Conservation (phyloP, 805 yeast genomes). For the Grigorovia yakushimaensis region DNA sequence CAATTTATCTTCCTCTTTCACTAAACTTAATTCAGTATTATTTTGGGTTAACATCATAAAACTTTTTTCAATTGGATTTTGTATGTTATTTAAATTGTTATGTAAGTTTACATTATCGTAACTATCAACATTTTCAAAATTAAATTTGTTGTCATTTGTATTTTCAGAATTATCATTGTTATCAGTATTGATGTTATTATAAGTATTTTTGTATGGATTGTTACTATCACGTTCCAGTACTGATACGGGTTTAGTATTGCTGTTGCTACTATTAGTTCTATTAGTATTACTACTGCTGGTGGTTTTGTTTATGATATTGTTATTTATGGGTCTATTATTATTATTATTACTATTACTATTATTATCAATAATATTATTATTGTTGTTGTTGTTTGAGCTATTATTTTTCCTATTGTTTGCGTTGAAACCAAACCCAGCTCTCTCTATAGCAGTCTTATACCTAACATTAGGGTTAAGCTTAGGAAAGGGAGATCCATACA, state of each 20-base stretch:
- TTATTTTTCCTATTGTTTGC: neutral
- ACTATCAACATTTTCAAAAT: neutral
- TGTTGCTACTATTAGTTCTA: too few relatives aligned
- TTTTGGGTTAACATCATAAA: constrained; percentile 25
- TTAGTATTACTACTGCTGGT: too few relatives aligned
- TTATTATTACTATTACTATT: neutral
- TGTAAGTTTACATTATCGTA: neutral
- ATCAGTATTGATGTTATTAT: neutral
- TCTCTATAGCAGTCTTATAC: constrained; percentile 62
- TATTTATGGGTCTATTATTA: neutral
- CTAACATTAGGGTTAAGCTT: constrained; percentile 53
- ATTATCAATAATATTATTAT: neutral
- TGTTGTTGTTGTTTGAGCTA: neutral
- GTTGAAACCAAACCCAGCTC: constrained; percentile 64
- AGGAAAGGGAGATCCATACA: constrained; percentile 48
- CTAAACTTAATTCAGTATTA: constrained; percentile 5
- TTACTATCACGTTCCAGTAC: too few relatives aligned
- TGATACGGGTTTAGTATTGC: too few relatives aligned
- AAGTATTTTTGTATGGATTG: too few relatives aligned
- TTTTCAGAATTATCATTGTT: neutral
- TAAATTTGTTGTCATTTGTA: neutral
- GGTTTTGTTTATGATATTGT: neutral
- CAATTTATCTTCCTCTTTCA: neutral
- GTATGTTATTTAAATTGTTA: constrained; percentile 1
- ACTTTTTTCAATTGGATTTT: constrained; percentile 25